Evolutionary conservation across 805 yeast genomes (phyloP), one percentile per base, ranked within the genome.

Genomic region (Blastobotrys muscicola): DNA sequence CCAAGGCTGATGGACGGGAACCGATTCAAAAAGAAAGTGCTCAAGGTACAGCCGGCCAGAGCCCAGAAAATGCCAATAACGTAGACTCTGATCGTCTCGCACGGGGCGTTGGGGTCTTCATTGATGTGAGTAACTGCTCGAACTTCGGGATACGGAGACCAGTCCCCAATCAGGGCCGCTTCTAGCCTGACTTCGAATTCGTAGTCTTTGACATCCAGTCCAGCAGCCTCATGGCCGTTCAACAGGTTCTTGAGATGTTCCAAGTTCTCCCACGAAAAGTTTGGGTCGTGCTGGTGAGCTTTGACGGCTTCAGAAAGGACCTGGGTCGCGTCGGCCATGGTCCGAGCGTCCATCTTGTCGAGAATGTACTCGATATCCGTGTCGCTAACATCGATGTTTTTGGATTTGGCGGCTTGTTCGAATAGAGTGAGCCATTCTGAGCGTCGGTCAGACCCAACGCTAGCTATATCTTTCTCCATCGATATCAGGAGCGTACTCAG

Each of bases 121-220:
- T 49, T 61, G 1, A 76, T 70, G 36, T 70, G 72, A 7, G 74
- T 67, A 15, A 76, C 72, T 3, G 80, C 70, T 36, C 80, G 58
- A 14, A 75, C 74, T 53, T 75, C 80, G 3, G 79, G 78, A 47
- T 74, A 74, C 3, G 78, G 78, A 1, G 78, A 72, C 48, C 65
- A 68, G 42, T 42, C 39, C 45, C 44, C 50, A 36, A 55, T 60
- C 33, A 71, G 53, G 20, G 64, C 68, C 3, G 74, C 73, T 42
- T 68, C 67, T 11, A 64, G 47, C 40, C 59, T 60, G 20, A 56
- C 54, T 35, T 53, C 7, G 39, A n/a, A 11, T 12, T n/a, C 13
- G 13, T 31, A 31, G 33, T 11, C 13, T 12, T 31, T 12, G 13
- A 12, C 13, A 31, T 31, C 33, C 33, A 31, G n/a, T 4, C 13